A percentile compares a stretch with the other conserved stretches of the same genome.
phyloP scores from a whole-genome alignment of 2,329 filamentous ascomycete genomes.

The Xylariaceae sp. region DNA sequence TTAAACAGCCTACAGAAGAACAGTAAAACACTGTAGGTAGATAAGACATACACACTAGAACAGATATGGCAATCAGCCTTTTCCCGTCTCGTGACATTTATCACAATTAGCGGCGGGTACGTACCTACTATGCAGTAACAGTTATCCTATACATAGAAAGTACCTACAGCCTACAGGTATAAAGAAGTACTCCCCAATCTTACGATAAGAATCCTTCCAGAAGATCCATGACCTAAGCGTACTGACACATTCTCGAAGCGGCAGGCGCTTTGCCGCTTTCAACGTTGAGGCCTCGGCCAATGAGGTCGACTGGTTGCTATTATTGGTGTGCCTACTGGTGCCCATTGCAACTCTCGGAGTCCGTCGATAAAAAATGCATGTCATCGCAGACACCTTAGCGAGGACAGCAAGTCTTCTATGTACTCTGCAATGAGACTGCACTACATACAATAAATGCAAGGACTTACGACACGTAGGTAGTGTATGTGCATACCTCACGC shows the following conservation, averaged over 20 bases:
- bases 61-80: slow-evolving; percentile 4
- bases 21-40: not conserved
- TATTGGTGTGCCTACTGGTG: not conserved
- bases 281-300: slow-evolving; percentile 6
- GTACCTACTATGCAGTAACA: not conserved
- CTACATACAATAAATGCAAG: too few species aligned
- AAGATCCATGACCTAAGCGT: slow-evolving; percentile 1
- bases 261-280: not conserved
- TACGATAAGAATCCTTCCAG: slow-evolving; percentile 16
- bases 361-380: slow-evolving; percentile 19
- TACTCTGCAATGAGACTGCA: not conserved
- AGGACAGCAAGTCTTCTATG: too few species aligned
- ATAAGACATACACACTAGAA: slow-evolving; percentile 9
- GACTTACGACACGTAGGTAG: too few species aligned
- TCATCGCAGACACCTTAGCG: slow-evolving; percentile 12
- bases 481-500: too few species aligned
- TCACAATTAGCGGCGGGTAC: too few species aligned
- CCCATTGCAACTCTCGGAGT: slow-evolving; percentile 17
- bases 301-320: not conserved
- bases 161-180: too few species aligned
- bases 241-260: not conserved
- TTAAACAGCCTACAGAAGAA: slow-evolving; percentile 1
- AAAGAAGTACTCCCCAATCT: not conserved
- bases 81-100: slow-evolving; percentile 5
- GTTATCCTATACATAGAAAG: too few species aligned